Percentiles rank a stretch among this genome's conserved stretches.
These are phyloP conservation scores for Blumeria graminis DNA, from an alignment of 2,329 filamentous ascomycete species.

Conservation along the genomic window DNA sequence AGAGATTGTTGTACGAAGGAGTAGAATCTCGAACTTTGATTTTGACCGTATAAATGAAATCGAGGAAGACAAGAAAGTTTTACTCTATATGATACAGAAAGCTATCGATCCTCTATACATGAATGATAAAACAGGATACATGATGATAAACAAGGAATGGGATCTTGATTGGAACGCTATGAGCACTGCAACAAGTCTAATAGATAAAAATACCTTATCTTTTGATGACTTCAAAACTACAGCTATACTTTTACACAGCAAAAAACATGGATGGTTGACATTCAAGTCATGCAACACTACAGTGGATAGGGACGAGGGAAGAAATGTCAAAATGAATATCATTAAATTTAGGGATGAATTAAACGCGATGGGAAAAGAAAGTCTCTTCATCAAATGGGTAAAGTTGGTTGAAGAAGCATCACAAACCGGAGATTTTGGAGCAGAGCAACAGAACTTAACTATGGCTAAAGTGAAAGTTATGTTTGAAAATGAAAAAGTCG, in stretches of 20 bases:
- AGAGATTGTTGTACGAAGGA: slow-evolving; percentile 63
- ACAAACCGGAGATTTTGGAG: slow-evolving; percentile 53
- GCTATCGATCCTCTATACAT: slow-evolving; percentile 46
- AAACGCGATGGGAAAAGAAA: slow-evolving; percentile 55
- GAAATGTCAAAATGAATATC: slow-evolving; percentile 57
- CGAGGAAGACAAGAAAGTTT: slow-evolving; percentile 25
- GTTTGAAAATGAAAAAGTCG: slow-evolving; percentile 50
- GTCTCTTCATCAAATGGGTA: slow-evolving; percentile 77
- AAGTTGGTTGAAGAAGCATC: slow-evolving; percentile 77
- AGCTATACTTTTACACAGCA: slow-evolving; percentile 40
- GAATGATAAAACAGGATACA: slow-evolving; percentile 60
- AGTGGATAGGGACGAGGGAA: slow-evolving; percentile 23
- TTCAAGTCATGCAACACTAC: slow-evolving; percentile 27
- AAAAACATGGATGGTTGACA: slow-evolving; percentile 46
- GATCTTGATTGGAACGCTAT: slow-evolving; percentile 71
- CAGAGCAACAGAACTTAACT: slow-evolving; percentile 45
- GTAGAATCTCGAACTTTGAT: slow-evolving; percentile 44
- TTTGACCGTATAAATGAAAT: slow-evolving; percentile 19
- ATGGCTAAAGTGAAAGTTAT: slow-evolving; percentile 51
- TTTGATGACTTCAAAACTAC: slow-evolving; percentile 47
- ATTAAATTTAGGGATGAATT: slow-evolving; percentile 59
- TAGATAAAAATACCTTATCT: slow-evolving; percentile 33
- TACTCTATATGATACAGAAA: slow-evolving; percentile 36
- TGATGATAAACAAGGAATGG: slow-evolving; percentile 68
- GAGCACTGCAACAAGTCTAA: slow-evolving; percentile 44